phyloP scores from a whole-genome alignment of 1,139 yeast species.

The Zygosaccharomyces pseudobailii region DNA sequence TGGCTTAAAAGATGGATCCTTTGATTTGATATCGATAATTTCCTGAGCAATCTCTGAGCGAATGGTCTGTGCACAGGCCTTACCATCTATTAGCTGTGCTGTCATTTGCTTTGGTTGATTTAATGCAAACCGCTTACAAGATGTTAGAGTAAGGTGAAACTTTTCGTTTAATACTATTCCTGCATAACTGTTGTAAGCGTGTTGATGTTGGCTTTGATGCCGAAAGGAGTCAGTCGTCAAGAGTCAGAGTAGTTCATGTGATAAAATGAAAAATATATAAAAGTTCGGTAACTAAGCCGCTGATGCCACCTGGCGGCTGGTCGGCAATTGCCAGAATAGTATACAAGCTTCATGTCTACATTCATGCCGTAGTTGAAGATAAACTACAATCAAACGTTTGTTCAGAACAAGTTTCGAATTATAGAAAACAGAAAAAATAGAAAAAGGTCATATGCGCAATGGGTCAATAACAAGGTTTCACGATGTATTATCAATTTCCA shows the following conservation, averaged over 20 bases:
- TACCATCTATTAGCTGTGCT: constrained; percentile 54
- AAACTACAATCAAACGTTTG: no score
- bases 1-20: constrained; percentile 65
- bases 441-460: no score
- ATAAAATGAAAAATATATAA: background rate
- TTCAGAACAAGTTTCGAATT: no score
- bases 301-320: background rate
- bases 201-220: background rate
- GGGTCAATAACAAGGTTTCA: no score
- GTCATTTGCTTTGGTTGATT: constrained; percentile 10
- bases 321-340: no score
- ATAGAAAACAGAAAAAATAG: no score
- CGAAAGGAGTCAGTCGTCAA: constrained; percentile 4
- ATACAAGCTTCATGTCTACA: no score
- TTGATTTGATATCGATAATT: constrained; percentile 49
- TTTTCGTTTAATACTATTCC: background rate
- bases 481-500: no score
- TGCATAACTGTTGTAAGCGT: background rate
- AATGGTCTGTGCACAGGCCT: constrained; percentile 56
- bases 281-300: background rate
- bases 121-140: background rate
- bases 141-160: background rate
- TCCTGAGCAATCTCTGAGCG: constrained; percentile 47
- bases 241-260: constrained; percentile 4
- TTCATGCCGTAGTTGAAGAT: no score